A percentile compares a stretch with the other conserved stretches of the same genome.
These are phyloP conservation scores for Penicillium lividum DNA, from an alignment of 495 filamentous ascomycete species.

Conservation along the genomic window DNA sequence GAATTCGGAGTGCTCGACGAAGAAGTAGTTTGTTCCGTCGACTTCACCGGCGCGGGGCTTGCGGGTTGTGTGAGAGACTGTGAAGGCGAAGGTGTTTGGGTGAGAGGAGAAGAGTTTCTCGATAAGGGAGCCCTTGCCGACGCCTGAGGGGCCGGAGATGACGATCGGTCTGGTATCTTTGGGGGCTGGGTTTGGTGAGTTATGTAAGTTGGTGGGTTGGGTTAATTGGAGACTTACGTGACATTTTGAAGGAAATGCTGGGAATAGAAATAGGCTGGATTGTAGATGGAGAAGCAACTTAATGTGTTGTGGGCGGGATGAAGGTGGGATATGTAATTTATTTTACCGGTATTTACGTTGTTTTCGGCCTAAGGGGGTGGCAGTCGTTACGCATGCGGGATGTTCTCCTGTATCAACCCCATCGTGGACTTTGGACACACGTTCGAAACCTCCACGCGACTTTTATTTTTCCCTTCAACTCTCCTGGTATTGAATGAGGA, in stretches of 20 bases:
- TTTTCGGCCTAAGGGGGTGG: background rate
- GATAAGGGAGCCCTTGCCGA: constrained; percentile 83
- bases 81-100: constrained; percentile 72
- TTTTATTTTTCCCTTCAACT: too few relatives aligned
- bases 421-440: too few relatives aligned
- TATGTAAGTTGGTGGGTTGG: background rate
- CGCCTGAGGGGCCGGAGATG: constrained; percentile 78
- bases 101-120: constrained; percentile 62
- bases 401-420: background rate
- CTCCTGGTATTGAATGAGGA: too few relatives aligned
- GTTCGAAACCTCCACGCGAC: too few relatives aligned
- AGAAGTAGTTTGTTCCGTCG: constrained; percentile 76
- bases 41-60: constrained; percentile 68
- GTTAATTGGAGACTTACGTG: background rate
- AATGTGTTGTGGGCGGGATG: background rate
- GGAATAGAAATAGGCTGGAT: background rate
- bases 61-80: constrained; percentile 69
- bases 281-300: background rate
- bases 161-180: constrained; percentile 61
- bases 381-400: background rate
- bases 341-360: background rate
- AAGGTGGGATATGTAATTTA: constrained; percentile 1
- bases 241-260: background rate
- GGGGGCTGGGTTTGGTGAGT: constrained; percentile 2
- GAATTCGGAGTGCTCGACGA: constrained; percentile 65